Evolutionary conservation across 805 yeast genomes (phyloP).

Genomic region (Pichia scutulata): DNA sequence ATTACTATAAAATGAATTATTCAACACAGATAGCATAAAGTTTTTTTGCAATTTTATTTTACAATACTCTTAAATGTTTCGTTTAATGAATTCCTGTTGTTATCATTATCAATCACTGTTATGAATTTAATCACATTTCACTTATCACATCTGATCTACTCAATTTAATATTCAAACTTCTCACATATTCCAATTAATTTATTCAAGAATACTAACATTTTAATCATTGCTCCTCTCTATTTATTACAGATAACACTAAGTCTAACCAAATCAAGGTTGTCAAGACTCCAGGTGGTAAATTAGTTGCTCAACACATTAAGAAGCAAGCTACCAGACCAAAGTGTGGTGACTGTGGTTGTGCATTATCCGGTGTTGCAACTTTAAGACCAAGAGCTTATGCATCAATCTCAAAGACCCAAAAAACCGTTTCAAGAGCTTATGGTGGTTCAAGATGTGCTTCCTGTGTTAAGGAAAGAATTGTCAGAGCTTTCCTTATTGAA

Average conservation of each 20-base stretch:
- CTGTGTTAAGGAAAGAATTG: constrained; percentile 98
- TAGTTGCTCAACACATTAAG: constrained; percentile 96
- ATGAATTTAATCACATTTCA: no score
- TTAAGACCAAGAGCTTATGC: constrained; percentile 99
- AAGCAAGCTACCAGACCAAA: constrained; percentile 81
- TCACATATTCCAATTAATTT: no score
- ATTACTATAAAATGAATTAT: no score
- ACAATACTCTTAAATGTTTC: no score
- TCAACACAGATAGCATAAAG: no score
- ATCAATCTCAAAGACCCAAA: constrained; percentile 87
- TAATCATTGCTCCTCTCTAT: neutral
- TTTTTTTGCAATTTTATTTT: no score
- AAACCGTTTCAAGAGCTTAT: constrained; percentile 99
- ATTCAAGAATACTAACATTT: constrained; percentile 15
- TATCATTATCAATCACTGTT: no score
- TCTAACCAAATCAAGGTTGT: constrained; percentile 99
- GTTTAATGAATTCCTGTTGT: no score
- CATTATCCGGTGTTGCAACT: constrained; percentile 67
- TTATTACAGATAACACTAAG: constrained; percentile 85
- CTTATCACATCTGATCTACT: no score
- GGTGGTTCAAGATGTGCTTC: constrained; percentile 98
- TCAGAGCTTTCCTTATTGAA: constrained; percentile 99
- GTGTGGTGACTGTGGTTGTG: constrained; percentile 81
- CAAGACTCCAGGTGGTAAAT: constrained; percentile 99
- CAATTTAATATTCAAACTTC: no score